Percentiles rank a stretch among this genome's conserved stretches.
phyloP scores from a whole-genome alignment of 2,329 filamentous ascomycete species.

The Geoglossum cookeanum region DNA sequence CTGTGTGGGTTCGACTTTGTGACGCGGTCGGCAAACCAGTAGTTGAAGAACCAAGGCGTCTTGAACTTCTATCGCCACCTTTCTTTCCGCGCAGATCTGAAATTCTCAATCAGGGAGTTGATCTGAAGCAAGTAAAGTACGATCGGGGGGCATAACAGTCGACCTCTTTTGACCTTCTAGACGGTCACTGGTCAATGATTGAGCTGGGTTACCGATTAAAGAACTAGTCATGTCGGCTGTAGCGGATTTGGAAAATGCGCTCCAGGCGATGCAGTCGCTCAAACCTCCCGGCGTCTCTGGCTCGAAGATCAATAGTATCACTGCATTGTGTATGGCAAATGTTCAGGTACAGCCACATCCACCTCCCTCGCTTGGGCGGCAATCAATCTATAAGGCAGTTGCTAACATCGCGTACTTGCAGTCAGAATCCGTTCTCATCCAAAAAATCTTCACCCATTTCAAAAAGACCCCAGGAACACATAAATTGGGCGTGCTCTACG shows the following conservation, averaged over 20 bases:
- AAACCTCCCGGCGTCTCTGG: constrained; percentile 91
- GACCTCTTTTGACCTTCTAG: neutral
- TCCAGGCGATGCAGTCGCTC: constrained; percentile 78
- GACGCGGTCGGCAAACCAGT: constrained; percentile 1
- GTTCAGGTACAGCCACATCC: constrained; percentile 52
- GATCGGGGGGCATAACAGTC: neutral
- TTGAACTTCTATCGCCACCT: constrained; percentile 1
- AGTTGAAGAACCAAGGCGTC: constrained; percentile 1
- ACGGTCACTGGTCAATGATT: constrained; percentile 4
- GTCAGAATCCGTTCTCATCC: constrained; percentile 88
- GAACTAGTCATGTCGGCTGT: constrained; percentile 47
- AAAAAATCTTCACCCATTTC: constrained; percentile 94
- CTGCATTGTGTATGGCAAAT: constrained; percentile 69
- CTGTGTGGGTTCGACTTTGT: neutral
- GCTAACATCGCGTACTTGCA: constrained; percentile 25
- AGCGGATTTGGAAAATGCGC: constrained; percentile 73
- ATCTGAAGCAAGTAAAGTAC: constrained; percentile 2
- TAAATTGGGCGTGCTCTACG: constrained; percentile 97
- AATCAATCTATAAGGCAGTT: neutral
- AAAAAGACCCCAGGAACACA: constrained; percentile 87
- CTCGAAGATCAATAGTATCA: constrained; percentile 76
- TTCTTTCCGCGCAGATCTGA: neutral
- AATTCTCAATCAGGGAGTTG: constrained; percentile 1
- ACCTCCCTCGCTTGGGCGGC: constrained; percentile 12
- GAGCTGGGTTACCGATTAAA: neutral